Conservation (phyloP, 2,329 filamentous ascomycete genomes). For the Apiospora rasikravindrae region DNA sequence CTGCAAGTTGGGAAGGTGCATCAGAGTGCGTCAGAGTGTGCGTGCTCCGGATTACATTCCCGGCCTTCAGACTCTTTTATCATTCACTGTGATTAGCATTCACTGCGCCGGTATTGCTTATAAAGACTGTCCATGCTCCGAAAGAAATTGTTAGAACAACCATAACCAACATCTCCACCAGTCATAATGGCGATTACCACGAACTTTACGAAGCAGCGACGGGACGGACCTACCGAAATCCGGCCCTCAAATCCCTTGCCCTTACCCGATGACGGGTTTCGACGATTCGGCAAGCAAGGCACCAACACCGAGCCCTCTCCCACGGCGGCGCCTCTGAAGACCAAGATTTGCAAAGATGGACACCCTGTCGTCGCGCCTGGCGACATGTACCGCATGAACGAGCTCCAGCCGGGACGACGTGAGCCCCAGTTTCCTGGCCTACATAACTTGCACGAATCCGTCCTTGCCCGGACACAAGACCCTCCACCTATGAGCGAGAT, state of each 20-base stretch:
- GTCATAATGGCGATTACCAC: neutral
- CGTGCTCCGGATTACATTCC: too few relatives aligned
- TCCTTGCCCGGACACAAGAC: neutral
- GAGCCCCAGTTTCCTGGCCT: slow-evolving; percentile 21
- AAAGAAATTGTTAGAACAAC: neutral
- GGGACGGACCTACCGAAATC: neutral
- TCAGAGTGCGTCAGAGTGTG: neutral
- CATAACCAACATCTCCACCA: neutral
- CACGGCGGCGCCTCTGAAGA: neutral
- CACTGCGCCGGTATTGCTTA: neutral
- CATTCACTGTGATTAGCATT: too few relatives aligned
- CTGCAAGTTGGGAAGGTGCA: too few relatives aligned
- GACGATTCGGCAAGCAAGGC: slow-evolving; percentile 1
- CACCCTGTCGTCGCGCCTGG: slow-evolving; percentile 5
- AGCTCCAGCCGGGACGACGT: slow-evolving; percentile 19
- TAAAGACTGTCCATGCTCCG: neutral
- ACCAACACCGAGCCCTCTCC: neutral
- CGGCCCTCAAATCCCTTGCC: neutral
- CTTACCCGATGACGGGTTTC: neutral
- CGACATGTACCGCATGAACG: slow-evolving; percentile 22
- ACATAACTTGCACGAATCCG: slow-evolving; percentile 20
- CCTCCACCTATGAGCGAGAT: neutral
- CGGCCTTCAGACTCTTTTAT: too few relatives aligned
- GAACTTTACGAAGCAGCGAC: neutral
- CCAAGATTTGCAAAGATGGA: neutral